Conservation (phyloP, 257 asterid species). For the Coffea canephora region DNA sequence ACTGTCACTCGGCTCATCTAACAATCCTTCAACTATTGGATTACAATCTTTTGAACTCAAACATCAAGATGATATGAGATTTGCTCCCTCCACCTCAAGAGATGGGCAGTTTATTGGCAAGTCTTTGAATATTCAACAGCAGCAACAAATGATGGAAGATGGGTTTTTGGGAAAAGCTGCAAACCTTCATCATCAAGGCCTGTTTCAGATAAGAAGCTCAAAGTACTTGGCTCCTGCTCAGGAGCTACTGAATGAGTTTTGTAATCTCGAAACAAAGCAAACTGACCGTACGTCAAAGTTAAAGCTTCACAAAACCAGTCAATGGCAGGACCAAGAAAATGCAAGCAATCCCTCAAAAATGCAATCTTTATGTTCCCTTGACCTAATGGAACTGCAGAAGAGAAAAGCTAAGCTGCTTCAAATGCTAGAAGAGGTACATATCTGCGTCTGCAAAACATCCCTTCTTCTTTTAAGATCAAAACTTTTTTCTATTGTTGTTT, state of each 20-base stretch:
- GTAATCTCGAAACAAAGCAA: conserved; percentile 51
- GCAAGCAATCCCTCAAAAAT: conserved; percentile 29
- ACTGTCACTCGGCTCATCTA: conserved; percentile 61
- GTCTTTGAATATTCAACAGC: conserved; percentile 34
- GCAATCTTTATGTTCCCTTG: conserved; percentile 59
- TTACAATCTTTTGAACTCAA: conserved; percentile 66
- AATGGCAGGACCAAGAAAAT: conserved; percentile 41
- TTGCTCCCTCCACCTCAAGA: conserved; percentile 56
- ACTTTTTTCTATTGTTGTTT: background rate
- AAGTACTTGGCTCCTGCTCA: conserved; percentile 65
- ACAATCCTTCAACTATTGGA: conserved; percentile 55
- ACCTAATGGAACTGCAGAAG: conserved; percentile 70
- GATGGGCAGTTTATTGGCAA: conserved; percentile 18
- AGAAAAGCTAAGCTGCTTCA: conserved; percentile 72
- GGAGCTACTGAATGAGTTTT: conserved; percentile 74
- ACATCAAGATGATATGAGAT: conserved; percentile 36
- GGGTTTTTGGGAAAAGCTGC: conserved; percentile 32
- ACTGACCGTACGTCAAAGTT: conserved; percentile 23
- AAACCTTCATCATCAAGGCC: conserved; percentile 15
- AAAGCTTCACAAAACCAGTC: conserved; percentile 31
- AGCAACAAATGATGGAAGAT: conserved; percentile 30
- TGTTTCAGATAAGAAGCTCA: conserved; percentile 42
- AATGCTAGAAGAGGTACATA: conserved; percentile 78
- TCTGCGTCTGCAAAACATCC: background rate
- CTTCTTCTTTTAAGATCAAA: background rate